Evolutionary conservation across 192 early-diverging fungal genomes (phyloP).

Genomic region (Glomus cerebriforme): DNA sequence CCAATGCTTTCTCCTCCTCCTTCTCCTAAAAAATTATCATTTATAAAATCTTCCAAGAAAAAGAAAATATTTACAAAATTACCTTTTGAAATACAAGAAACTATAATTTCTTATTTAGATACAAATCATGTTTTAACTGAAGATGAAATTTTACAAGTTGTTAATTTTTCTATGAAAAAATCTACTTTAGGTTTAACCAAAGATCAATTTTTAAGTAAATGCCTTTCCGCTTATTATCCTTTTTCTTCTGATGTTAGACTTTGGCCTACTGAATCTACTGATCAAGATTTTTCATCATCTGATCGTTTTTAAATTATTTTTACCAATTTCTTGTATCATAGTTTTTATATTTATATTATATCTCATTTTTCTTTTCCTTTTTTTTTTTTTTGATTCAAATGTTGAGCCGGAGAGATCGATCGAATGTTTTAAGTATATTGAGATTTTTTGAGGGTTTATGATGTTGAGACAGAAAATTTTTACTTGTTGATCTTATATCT

Average conservation of each 20-base stretch:
- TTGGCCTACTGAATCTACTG: constrained; percentile 12
- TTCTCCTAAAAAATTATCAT: too few species aligned
- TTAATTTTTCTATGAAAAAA: background rate
- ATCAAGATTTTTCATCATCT: background rate
- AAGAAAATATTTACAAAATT: background rate
- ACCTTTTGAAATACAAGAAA: constrained; percentile 20
- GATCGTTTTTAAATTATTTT: background rate
- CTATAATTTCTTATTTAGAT: constrained; percentile 11
- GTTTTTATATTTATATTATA: too few species aligned
- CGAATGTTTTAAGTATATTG: too few species aligned
- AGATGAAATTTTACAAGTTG: background rate
- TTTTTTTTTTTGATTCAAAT: too few species aligned
- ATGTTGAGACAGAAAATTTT: too few species aligned
- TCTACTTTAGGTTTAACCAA: background rate
- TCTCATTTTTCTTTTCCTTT: too few species aligned
- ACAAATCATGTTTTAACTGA: background rate
- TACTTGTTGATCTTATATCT: too few species aligned
- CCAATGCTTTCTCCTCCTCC: background rate
- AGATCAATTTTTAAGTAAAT: background rate
- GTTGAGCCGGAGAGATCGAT: too few species aligned
- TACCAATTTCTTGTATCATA: too few species aligned
- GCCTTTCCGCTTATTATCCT: constrained; percentile 10
- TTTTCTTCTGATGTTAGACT: background rate
- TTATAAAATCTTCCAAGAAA: background rate
- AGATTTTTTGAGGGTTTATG: too few species aligned